Evolutionary conservation across 805 yeast species (phyloP).

Genomic region (Monosporozyma siamensis): DNA sequence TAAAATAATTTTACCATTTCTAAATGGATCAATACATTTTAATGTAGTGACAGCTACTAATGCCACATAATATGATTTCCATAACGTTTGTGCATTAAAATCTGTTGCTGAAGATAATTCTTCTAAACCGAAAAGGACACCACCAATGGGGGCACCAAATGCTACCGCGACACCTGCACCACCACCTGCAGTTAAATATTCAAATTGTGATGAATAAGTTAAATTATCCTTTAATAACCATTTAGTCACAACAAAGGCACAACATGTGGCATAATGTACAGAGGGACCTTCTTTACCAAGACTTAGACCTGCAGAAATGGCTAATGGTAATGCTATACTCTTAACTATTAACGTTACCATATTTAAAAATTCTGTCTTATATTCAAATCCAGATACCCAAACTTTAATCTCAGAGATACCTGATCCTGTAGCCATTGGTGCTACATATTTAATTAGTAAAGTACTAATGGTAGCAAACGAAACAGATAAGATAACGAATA

Average conservation of each 20-base stretch:
- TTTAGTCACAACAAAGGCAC: conserved; percentile 71
- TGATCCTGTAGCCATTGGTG: conserved; percentile 93
- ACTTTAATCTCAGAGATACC: conserved; percentile 96
- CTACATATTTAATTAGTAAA: conserved; percentile 53
- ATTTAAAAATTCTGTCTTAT: conserved; percentile 64
- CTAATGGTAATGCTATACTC: conserved; percentile 72
- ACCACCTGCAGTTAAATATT: conserved; percentile 68
- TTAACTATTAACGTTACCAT: conserved; percentile 66
- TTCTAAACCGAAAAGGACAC: conserved; percentile 87
- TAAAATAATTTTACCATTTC: conserved; percentile 89
- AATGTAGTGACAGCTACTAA: conserved; percentile 76
- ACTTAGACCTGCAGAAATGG: conserved; percentile 86
- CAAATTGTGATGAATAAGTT: conserved; percentile 28
- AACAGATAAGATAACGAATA: conserved; percentile 52
- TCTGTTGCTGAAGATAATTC: conserved; percentile 64
- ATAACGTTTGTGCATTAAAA: conserved; percentile 68
- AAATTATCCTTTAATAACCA: conserved; percentile 35
- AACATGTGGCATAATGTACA: conserved; percentile 95
- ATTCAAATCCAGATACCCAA: conserved; percentile 79
- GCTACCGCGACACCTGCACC: conserved; percentile 99
- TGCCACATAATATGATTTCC: conserved; percentile 89
- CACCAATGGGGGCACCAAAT: conserved; percentile 94
- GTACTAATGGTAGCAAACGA: conserved; percentile 59
- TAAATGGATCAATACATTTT: conserved; percentile 77
- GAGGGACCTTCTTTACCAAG: conserved; percentile 98